Evolutionary conservation across 805 yeast species (phyloP).

Genomic region (Kodamaea restingae): DNA sequence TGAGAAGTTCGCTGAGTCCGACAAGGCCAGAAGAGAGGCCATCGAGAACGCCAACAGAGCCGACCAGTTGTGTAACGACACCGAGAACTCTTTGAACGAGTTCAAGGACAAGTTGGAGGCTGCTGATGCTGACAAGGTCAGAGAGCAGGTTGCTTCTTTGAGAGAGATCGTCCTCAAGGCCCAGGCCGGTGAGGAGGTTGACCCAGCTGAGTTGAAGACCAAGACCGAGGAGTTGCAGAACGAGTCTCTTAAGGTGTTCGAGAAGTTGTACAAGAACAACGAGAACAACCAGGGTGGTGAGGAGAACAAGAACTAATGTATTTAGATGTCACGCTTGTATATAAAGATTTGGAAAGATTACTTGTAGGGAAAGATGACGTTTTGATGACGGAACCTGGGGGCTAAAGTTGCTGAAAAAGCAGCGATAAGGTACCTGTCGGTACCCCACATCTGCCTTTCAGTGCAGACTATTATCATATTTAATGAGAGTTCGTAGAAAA

Average conservation of each 20-base stretch:
- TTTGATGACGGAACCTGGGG: no score
- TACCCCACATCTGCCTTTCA: no score
- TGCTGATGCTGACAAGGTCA: slow-evolving; percentile 44
- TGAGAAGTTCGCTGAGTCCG: slow-evolving; percentile 82
- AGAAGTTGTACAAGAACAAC: slow-evolving; percentile 45
- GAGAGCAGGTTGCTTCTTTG: slow-evolving; percentile 52
- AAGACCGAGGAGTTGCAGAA: slow-evolving; percentile 74
- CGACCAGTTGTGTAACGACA: slow-evolving; percentile 62
- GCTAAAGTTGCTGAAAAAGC: no score
- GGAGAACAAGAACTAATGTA: slow-evolving; percentile 25
- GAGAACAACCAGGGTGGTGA: slow-evolving; percentile 22
- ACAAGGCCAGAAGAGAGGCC: slow-evolving; percentile 78
- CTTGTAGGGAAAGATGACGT: no score
- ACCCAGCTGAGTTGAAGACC: slow-evolving; percentile 59
- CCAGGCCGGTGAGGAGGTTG: slow-evolving; percentile 59
- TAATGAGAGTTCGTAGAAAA: no score
- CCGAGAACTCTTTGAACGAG: slow-evolving; percentile 46
- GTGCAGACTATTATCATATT: no score
- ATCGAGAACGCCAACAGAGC: slow-evolving; percentile 85
- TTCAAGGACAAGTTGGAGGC: slow-evolving; percentile 45
- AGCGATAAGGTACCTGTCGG: no score
- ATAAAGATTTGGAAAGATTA: slow-evolving; percentile 1
- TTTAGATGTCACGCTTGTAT: slow-evolving; percentile 11
- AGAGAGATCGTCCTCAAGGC: slow-evolving; percentile 67
- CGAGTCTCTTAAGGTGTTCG: slow-evolving; percentile 71